Conservation (phyloP, 2,329 filamentous ascomycete species). For the Botrytis hyacinthi region DNA sequence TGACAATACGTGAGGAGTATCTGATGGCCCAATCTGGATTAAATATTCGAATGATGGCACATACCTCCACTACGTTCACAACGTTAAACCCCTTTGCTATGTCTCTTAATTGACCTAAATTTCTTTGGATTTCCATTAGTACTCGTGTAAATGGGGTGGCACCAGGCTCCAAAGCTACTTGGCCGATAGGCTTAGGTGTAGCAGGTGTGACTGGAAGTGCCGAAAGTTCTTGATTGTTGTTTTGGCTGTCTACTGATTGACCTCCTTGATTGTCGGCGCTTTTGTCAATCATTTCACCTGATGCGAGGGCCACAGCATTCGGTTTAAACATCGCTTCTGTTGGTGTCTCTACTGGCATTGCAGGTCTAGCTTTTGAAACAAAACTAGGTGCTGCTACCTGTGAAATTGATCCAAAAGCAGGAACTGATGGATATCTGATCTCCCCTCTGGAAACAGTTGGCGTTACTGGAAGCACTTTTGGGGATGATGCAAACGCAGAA, state of each 20-base stretch:
- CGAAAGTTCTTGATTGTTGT: neutral
- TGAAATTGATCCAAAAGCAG: neutral
- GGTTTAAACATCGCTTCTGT: neutral
- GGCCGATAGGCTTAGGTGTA: neutral
- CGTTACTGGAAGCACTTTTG: neutral
- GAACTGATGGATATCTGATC: neutral
- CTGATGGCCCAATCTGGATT: neutral
- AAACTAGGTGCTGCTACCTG: neutral
- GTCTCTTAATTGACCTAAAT: neutral
- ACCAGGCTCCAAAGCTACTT: neutral
- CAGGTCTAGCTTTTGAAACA: neutral
- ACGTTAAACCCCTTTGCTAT: constrained; percentile 5
- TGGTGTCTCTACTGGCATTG: neutral
- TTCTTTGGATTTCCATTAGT: constrained; percentile 7
- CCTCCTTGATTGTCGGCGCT: neutral
- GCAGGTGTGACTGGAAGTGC: neutral
- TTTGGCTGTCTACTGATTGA: neutral
- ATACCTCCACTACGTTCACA: constrained; percentile 11
- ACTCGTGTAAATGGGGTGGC: constrained; percentile 7
- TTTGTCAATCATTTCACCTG: neutral
- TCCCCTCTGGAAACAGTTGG: neutral
- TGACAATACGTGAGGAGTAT: no score
- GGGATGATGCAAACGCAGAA: neutral
- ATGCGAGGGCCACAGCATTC: neutral
- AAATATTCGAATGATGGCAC: neutral